Evolutionary conservation across 2,329 filamentous ascomycete species (phyloP), one percentile per base, ranked within the genome.

Genomic region (Epichloe gansuensis): DNA sequence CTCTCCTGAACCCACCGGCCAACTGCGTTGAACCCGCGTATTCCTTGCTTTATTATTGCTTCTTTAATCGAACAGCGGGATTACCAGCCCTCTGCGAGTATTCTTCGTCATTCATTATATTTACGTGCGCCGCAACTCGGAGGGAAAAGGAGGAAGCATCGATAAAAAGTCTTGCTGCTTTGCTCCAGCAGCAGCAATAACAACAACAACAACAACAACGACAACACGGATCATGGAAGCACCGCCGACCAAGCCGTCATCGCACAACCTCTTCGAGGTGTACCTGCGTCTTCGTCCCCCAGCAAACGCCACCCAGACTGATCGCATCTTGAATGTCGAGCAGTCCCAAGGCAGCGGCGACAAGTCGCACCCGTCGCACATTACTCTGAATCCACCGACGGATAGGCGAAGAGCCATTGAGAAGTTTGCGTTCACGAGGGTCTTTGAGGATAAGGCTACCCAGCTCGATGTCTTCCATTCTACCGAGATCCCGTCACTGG

Each of bases 351-450:
- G 66, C 50, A 68, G 63, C 56, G 41, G 63, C 56, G 41, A 31
- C 21, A 69, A 63, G 44, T 47, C 47, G 41, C 66, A 62, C 34
- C 75, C 85, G 0, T 87, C 82, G 1, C 83, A 89, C 63, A 85
- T 91, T 57, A 88, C 83, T 0, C 68, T 91, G 15, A 87, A 88
- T 60, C 90, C 91, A 0, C 87, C 89, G 2, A 86, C 83, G 57
- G 91, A 96, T 56, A 80, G 91, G 53, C 88, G 91, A 60, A 82
- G 91, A 46, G 90, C 91, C 1, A 82, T 96, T 38, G 93, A 98
- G 68, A 89, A 86, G 65, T 98, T 97, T 65, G 88, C 85, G 2
- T 98, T 98, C 64, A 98, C 93, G 0, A 82, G 82, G 56, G 90
- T 98, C 1, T 96, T 97, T 61, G 86, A 94, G 61, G 91, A 97